Base-by-base conservation (phyloP, 2,329 filamentous ascomycete species). In the Microcyclosporella mali region DNA sequence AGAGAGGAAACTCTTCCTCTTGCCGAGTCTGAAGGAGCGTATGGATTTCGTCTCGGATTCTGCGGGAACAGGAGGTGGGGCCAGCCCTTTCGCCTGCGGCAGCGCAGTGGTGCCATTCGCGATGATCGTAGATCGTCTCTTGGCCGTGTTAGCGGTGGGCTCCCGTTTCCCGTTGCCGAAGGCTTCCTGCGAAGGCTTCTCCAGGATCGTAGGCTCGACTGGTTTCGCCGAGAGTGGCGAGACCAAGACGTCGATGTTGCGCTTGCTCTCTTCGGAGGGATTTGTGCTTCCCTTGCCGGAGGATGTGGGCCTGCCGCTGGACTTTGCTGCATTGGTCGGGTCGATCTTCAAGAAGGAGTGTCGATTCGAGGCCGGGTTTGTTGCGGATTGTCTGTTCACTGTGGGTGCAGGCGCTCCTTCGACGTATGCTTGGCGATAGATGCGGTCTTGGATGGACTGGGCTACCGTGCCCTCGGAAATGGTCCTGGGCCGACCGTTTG, bases 1-100 rank as follows among this genome's bases (percentile, higher is more conserved):
- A 16, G 61, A 58, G 43, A 70, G 51, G 45, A 73, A 66, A 46
- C 69, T 72, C 59, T 72, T 72, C 44, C 70, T 61, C 58, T 71
- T 72, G 40, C 63, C 61, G 33, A 70, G 57, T 43, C 60, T 65
- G n/a, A 62, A 56, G n/a, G 53, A 53, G 10, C 56, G 50, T 9
- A 42, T 37, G 16, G 48, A 51, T 31, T 47, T 51, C 4, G 41
- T 36, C 16, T 46, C 41, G 12, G 28, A 34, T 6, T 40, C 31
- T 3, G 33, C 40, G 1, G 46, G 49, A 4, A 42, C 43, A 2
- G 45, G 38, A 6, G 50, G 50, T 14, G 49, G 46, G 6, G 40
- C 37, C 1, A 46, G 46, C 6, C 39, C 43, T 1, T 36, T 39
- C 7, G 45, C 44, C n/a, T 47, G 47, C 6, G 33, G 29, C 6